phyloP scores from a whole-genome alignment of 75 land plant species.

The Cupressus sempervirens region DNA sequence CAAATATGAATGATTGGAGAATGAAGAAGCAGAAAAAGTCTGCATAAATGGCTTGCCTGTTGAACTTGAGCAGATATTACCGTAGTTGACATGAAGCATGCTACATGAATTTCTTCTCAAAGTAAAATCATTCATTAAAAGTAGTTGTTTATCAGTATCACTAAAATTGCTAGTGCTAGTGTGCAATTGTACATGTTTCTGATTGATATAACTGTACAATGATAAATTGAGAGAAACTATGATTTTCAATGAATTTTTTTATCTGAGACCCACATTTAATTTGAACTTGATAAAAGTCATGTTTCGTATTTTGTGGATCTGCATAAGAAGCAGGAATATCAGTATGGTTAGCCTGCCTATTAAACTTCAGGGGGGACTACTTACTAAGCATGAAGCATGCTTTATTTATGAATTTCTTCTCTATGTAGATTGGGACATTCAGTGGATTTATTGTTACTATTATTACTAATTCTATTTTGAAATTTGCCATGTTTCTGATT shows the following conservation, averaged over 20 bases:
- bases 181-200: not conserved
- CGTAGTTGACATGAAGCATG: not conserved
- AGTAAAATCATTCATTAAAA: not conserved
- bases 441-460: not conserved
- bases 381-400: not conserved
- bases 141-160: not conserved
- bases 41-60: slow-evolving; percentile 4
- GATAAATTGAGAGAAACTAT: not conserved
- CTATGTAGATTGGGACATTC: not conserved
- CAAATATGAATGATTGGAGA: slow-evolving; percentile 39
- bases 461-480: not conserved
- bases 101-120: not conserved
- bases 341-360: not conserved
- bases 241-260: not conserved
- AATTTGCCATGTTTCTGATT: not conserved
- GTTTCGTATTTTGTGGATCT: not conserved
- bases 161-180: not conserved
- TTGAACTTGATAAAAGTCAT: not conserved
- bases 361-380: not conserved
- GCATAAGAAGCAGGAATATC: slow-evolving; percentile 34
- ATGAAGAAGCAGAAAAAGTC: slow-evolving; percentile 41
- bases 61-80: not conserved
- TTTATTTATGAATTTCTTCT: not conserved
- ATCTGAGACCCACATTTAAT: not conserved
- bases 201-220: not conserved